These are phyloP conservation scores for Cordia subcordata DNA, from an alignment of 257 asterid species.

Conservation along the genomic window DNA sequence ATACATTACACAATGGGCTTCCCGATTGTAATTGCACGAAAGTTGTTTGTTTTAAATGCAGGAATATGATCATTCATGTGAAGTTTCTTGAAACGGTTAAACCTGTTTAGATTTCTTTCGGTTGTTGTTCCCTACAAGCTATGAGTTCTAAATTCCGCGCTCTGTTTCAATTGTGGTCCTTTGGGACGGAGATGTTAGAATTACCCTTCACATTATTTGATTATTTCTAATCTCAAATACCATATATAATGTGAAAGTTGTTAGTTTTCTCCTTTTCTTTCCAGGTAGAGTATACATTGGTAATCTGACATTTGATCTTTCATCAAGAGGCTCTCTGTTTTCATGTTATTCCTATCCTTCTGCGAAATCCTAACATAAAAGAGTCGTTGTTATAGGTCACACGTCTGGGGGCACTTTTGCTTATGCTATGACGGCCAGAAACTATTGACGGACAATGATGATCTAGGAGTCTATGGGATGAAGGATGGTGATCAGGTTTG, in stretches of 20 bases:
- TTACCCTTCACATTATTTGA: no score
- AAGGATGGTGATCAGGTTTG: slow-evolving; percentile 84
- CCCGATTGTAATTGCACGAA: background rate
- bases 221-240: no score
- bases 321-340: background rate
- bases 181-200: no score
- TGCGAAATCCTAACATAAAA: slow-evolving; percentile 1
- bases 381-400: slow-evolving; percentile 46
- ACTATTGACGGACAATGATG: slow-evolving; percentile 48
- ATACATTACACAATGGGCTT: background rate
- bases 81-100: background rate
- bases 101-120: background rate
- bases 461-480: slow-evolving; percentile 49
- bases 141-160: background rate
- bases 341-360: background rate
- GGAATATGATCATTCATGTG: background rate
- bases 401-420: slow-evolving; percentile 88
- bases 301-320: background rate
- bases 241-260: no score
- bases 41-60: background rate
- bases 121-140: background rate
- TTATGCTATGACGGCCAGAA: slow-evolving; percentile 59
- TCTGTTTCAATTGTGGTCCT: background rate
- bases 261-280: no score
- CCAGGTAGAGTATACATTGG: no score